Percentiles rank a stretch among this genome's conserved stretches.
Evolutionary conservation across 129 eudicot genomes (phyloP).

Genomic region (Centaurea solstitialis): DNA sequence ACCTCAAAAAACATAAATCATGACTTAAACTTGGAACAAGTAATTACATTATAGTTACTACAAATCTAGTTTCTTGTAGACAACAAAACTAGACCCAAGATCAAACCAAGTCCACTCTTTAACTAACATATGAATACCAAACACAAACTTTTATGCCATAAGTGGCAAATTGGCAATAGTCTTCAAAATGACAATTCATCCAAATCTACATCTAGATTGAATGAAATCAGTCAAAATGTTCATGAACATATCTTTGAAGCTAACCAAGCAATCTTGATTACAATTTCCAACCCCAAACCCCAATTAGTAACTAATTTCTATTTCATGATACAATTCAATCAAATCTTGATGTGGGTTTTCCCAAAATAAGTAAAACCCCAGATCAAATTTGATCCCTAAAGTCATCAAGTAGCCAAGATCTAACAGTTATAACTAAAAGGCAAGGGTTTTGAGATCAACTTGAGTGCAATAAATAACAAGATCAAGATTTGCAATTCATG

Average conservation of each 20-base stretch:
- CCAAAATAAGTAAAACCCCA: background rate
- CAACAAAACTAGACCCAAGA: background rate
- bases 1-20: background rate
- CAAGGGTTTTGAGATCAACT: conserved; percentile 16
- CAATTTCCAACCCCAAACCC: background rate
- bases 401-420: conserved; percentile 1
- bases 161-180: no score
- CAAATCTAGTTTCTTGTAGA: background rate
- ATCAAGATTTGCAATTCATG: background rate
- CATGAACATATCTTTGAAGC: background rate
- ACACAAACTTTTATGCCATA: background rate
- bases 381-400: conserved; percentile 2
- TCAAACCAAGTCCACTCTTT: background rate
- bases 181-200: background rate
- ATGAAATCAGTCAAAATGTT: conserved; percentile 9
- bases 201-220: conserved; percentile 9
- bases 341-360: background rate
- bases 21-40: background rate
- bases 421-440: background rate
- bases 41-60: background rate
- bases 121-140: background rate
- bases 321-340: background rate
- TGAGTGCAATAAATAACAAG: background rate
- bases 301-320: background rate
- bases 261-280: conserved; percentile 1